These are phyloP conservation scores for Dalbergia oliveri DNA, from an alignment of 306 rosid genomes.

Conservation along the genomic window DNA sequence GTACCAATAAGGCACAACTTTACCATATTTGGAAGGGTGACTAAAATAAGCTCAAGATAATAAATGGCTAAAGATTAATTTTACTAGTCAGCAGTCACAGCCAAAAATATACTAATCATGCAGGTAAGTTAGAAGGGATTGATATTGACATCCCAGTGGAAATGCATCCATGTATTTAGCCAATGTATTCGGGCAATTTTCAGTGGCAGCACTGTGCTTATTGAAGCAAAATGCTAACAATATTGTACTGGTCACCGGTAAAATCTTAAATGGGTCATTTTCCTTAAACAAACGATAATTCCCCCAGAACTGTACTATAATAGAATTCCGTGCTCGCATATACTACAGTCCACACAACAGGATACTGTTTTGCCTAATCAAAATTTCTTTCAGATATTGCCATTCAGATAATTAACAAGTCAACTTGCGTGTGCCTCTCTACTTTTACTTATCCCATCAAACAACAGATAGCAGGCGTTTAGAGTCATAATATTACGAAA, in stretches of 20 bases:
- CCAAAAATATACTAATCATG: background rate
- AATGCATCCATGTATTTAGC: slow-evolving; percentile 1
- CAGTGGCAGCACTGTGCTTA: background rate
- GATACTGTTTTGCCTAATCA: background rate
- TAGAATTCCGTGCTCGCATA: no score
- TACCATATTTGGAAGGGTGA: slow-evolving; percentile 27
- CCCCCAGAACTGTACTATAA: background rate
- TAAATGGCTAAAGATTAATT: slow-evolving; percentile 28
- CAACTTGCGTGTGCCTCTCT: slow-evolving; percentile 15
- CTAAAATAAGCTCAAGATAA: background rate
- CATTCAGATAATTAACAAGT: background rate
- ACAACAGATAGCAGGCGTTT: background rate
- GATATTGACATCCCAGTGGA: slow-evolving; percentile 16
- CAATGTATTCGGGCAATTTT: background rate
- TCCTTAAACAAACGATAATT: no score
- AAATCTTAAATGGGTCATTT: background rate
- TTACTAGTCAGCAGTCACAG: slow-evolving; percentile 16
- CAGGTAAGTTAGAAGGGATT: slow-evolving; percentile 10
- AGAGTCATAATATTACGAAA: background rate
- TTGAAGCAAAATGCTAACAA: background rate
- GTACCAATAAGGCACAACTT: background rate
- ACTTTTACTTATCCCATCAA: background rate
- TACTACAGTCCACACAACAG: no score
- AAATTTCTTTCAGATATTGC: background rate
- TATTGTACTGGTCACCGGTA: background rate